Evolutionary conservation across 225 moss, liverwort and hornwort genomes (phyloP).

Genomic region (Bryum argenteum): DNA sequence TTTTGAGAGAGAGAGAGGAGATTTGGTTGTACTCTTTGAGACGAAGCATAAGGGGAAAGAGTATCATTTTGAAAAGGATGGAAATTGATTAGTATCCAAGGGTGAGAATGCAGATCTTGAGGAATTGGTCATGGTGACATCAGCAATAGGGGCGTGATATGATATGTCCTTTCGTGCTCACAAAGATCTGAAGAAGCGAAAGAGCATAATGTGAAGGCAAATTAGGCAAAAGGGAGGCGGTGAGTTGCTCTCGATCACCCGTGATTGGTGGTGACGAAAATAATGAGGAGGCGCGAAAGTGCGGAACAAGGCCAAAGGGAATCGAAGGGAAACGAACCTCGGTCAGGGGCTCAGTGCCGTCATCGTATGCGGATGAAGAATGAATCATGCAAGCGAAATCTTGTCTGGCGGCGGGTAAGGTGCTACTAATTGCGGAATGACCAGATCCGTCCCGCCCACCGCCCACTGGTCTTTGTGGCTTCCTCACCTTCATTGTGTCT

Average conservation of each 20-base stretch:
- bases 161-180: not conserved
- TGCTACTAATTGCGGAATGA: too few species aligned
- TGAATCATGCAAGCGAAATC: not conserved
- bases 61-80: too few species aligned
- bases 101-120: not conserved
- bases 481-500: not conserved
- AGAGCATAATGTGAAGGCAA: not conserved
- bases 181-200: not conserved
- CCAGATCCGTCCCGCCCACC: too few species aligned
- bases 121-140: not conserved
- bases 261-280: slow-evolving; percentile 42
- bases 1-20: too few species aligned
- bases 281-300: slow-evolving; percentile 15
- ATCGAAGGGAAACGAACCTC: too few species aligned
- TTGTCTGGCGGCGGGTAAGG: too few species aligned
- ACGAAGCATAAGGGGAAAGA: too few species aligned
- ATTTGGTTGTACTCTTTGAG: too few species aligned
- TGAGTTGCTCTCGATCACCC: slow-evolving; percentile 22
- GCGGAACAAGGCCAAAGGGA: not conserved
- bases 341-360: too few species aligned
- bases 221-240: not conserved
- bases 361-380: not conserved
- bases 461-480: not conserved
- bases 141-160: not conserved
- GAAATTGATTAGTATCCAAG: too few species aligned